A percentile compares a stretch with the other conserved stretches of the same genome.
Conservation (phyloP, 2,329 filamentous ascomycete genomes). For the Pseudogymnoascus sp. region DNA sequence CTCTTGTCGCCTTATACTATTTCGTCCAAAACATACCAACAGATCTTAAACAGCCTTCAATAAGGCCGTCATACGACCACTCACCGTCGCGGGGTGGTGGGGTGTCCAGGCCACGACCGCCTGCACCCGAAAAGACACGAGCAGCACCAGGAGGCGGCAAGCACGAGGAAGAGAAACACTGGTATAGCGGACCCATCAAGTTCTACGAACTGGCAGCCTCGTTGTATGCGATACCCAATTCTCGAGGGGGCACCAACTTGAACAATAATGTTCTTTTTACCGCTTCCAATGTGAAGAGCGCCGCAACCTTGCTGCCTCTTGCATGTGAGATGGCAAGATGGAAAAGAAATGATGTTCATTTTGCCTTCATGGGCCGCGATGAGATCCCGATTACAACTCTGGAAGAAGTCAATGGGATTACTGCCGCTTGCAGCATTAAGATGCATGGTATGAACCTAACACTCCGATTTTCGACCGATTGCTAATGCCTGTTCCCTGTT, state of each 20-base stretch:
- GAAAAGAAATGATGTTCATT: conserved; percentile 68
- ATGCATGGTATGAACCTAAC: conserved; percentile 40
- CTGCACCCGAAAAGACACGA: conserved; percentile 6
- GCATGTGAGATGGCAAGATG: conserved; percentile 77
- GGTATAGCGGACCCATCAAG: conserved; percentile 62
- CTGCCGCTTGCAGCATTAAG: conserved; percentile 56
- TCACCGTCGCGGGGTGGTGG: background rate
- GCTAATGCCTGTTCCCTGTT: conserved; percentile 17
- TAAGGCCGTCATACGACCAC: conserved; percentile 27
- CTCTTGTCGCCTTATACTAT: conserved; percentile 49
- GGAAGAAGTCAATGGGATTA: conserved; percentile 70
- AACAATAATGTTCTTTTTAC: conserved; percentile 75
- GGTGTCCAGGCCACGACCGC: background rate
- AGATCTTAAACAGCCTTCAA: conserved; percentile 30
- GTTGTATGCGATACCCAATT: conserved; percentile 50
- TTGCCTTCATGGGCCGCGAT: conserved; percentile 68
- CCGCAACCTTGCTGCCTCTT: conserved; percentile 64
- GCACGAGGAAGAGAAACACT: too few species aligned
- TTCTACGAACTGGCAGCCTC: conserved; percentile 58
- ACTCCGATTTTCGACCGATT: conserved; percentile 15
- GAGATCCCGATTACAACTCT: conserved; percentile 62
- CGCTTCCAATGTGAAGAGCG: conserved; percentile 65
- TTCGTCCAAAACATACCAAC: conserved; percentile 57
- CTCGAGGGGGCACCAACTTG: conserved; percentile 39
- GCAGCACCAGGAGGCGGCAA: conserved; percentile 10